Percentiles rank a stretch among this genome's conserved stretches.
phyloP scores from a whole-genome alignment of 2,329 filamentous ascomycete species.

The Bipolaris victoriae region DNA sequence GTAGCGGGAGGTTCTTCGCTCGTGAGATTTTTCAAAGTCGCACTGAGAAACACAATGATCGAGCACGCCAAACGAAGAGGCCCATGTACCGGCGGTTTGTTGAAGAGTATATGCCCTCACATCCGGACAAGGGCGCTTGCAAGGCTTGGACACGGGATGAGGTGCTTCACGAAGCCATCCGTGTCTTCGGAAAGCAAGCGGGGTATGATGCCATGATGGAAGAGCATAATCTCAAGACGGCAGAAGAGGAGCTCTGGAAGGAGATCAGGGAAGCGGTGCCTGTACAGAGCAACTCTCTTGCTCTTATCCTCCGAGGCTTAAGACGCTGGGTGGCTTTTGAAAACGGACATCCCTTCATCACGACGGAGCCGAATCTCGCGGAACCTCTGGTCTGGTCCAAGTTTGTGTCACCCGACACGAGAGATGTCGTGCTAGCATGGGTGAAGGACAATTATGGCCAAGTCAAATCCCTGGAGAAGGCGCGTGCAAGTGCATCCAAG shows the following conservation, averaged over 20 bases:
- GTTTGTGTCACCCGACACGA: slow-evolving; percentile 17
- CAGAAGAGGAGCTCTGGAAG: slow-evolving; percentile 51
- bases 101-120: slow-evolving; percentile 66
- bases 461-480: slow-evolving; percentile 41
- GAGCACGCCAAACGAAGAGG: slow-evolving; percentile 61
- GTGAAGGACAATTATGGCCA: slow-evolving; percentile 39
- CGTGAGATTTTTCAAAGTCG: slow-evolving; percentile 45
- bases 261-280: slow-evolving; percentile 51
- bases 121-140: slow-evolving; percentile 49
- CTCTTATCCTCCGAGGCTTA: slow-evolving; percentile 36
- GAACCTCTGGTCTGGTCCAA: slow-evolving; percentile 33
- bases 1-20: slow-evolving; percentile 65
- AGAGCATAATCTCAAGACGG: slow-evolving; percentile 47
- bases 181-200: slow-evolving; percentile 54
- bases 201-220: slow-evolving; percentile 55
- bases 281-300: slow-evolving; percentile 30
- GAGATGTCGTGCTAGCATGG: slow-evolving; percentile 34
- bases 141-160: slow-evolving; percentile 47
- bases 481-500: slow-evolving; percentile 22
- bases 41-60: slow-evolving; percentile 58
- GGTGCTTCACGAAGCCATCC: slow-evolving; percentile 62
- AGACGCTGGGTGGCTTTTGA: slow-evolving; percentile 45
- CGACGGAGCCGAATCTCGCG: slow-evolving; percentile 17
- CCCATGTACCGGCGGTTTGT: slow-evolving; percentile 66
- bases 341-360: slow-evolving; percentile 28